These are phyloP conservation scores for Talaromyces atroroseus DNA, from an alignment of 2,329 filamentous ascomycete genomes.

Conservation along the genomic window DNA sequence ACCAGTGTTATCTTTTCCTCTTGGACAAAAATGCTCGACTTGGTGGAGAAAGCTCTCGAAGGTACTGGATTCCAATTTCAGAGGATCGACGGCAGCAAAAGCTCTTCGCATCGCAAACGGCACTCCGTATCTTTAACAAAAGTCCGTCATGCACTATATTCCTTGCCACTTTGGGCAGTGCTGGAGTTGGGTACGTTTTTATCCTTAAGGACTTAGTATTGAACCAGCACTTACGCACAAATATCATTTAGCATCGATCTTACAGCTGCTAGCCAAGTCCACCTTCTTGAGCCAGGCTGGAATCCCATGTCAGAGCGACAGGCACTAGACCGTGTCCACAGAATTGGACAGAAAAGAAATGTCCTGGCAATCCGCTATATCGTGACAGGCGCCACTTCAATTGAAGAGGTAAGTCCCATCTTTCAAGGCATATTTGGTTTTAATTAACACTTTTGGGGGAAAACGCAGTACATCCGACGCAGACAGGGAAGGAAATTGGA, in stretches of 20 bases:
- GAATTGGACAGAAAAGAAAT: neutral
- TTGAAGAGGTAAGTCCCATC: neutral
- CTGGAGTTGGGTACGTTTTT: neutral
- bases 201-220: too few species aligned
- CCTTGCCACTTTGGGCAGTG: too few species aligned
- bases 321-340: neutral
- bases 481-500: neutral
- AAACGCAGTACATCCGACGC: slow-evolving; percentile 1
- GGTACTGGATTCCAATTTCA: too few species aligned
- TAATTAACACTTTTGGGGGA: neutral
- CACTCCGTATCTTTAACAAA: too few species aligned
- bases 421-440: slow-evolving; percentile 1
- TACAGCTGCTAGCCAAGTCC: neutral
- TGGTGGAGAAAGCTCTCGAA: too few species aligned
- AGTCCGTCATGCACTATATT: too few species aligned
- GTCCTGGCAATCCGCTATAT: neutral
- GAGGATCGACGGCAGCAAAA: too few species aligned
- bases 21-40: too few species aligned
- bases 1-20: neutral
- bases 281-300: neutral
- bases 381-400: neutral
- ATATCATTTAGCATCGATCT: neutral
- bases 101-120: too few species aligned
- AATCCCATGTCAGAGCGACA: neutral
- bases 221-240: neutral